Conservation (phyloP, 225 moss, liverwort and hornwort species). For the Physcomitrium patens region DNA sequence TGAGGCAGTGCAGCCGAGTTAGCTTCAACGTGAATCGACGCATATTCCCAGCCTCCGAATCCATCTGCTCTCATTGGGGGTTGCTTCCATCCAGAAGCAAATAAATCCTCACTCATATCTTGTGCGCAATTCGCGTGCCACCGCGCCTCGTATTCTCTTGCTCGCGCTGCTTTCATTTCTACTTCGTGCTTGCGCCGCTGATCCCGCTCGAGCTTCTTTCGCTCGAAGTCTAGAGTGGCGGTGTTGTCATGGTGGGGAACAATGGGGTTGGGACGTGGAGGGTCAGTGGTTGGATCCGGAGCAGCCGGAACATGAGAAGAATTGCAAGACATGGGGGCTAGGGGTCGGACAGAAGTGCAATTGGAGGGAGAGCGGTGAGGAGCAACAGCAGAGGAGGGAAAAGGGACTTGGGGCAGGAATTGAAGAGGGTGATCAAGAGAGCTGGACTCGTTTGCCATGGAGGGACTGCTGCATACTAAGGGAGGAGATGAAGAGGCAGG, state of each 20-base stretch:
- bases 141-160: slow-evolving; percentile 53
- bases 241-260: background rate
- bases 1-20: slow-evolving; percentile 10
- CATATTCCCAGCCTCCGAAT: slow-evolving; percentile 51
- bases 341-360: slow-evolving; percentile 26
- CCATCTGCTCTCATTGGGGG: slow-evolving; percentile 29
- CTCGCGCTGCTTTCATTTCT: slow-evolving; percentile 44
- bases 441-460: slow-evolving; percentile 22
- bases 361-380: slow-evolving; percentile 19
- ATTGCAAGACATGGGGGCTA: background rate
- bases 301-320: too few species aligned
- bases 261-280: background rate
- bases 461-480: background rate
- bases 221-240: slow-evolving; percentile 19
- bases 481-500: slow-evolving; percentile 15
- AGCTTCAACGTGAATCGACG: slow-evolving; percentile 15
- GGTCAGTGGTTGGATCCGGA: background rate
- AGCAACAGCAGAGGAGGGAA: too few species aligned
- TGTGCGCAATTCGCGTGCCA: slow-evolving; percentile 49
- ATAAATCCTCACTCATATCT: slow-evolving; percentile 33
- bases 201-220: slow-evolving; percentile 34
- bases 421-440: too few species aligned
- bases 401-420: too few species aligned
- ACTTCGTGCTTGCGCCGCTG: slow-evolving; percentile 32
- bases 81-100: slow-evolving; percentile 56